Evolutionary conservation across 768 basidiomycete genomes (phyloP), one percentile per base, ranked within the genome.

Genomic region (Auriscalpium orientale): DNA sequence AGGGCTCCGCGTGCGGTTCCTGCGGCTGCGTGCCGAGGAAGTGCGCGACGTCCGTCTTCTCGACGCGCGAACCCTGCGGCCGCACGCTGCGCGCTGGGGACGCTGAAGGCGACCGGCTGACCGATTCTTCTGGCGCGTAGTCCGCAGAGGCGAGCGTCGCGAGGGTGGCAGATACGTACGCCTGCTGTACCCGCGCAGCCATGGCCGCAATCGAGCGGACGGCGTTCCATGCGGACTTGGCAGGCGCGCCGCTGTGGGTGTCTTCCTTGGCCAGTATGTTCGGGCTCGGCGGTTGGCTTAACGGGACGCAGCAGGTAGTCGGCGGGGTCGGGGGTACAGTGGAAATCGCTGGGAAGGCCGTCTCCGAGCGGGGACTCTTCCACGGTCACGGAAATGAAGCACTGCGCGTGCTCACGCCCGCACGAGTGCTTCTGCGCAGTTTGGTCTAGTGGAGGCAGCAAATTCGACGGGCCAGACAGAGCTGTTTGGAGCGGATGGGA

Each of bases 181-280:
- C 80, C 18, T 71, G 72, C 66, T 86, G 84, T 62, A 86, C 71
- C 11, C 77, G 77, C 56, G 75, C 76, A 8, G 82, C 84, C 0
- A 79, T 69, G 62, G 76, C 78, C 44, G 56, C 56, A 43, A 60
- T 59, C 0, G 61, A 37, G 57, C 60, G 52, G 46, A 54, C 50
- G 48, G 62, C 43, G 49, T 43, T 46, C 49, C 48, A 18, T 51
- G 65, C 47, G 50, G 49, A 46, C 48, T 53, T 47, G 46, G 58
- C 40, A 50, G 57, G 46, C 35, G 62, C 49, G 55, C 46, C 20
- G 54, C 46, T 38, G 34, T 16, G 53, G 55, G 53, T 15, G 54
- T 56, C 49, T 55, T 46, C 22, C 8, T 12, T n/a, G 49, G 46
- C n/a, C 56, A 4, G 44, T n/a, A 34, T 53, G 11, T n/a, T 10